Percentiles rank a stretch among this genome's conserved stretches.
Evolutionary conservation across 139 green algal genomes (phyloP).

Genomic region (Coccomyxa sp.): DNA sequence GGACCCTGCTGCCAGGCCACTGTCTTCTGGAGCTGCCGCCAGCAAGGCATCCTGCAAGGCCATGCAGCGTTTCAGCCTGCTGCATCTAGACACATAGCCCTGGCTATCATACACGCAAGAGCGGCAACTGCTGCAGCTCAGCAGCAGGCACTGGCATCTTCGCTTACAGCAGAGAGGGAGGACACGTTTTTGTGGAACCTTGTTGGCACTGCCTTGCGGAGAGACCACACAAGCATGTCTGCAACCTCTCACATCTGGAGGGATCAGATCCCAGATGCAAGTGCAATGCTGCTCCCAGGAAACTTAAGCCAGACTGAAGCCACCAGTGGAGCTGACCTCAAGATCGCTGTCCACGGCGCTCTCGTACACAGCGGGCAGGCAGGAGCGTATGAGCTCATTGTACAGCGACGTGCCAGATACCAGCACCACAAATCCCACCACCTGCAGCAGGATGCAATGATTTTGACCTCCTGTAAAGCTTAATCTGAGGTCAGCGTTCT

Average conservation of each 20-base stretch:
- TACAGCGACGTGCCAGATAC: slow-evolving; percentile 69
- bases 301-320: neutral
- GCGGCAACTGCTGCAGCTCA: neutral
- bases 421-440: slow-evolving; percentile 77
- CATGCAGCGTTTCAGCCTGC: neutral
- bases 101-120: neutral
- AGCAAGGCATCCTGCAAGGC: slow-evolving; percentile 8
- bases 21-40: neutral
- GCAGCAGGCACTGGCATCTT: neutral
- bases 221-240: no score
- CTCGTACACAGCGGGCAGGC: slow-evolving; percentile 31
- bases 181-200: no score
- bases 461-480: no score
- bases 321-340: neutral
- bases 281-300: no score
- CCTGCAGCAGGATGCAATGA: no score
- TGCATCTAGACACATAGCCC: no score
- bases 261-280: no score
- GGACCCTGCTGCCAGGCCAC: neutral
- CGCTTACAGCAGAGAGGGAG: neutral
- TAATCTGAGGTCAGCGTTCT: no score
- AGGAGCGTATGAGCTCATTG: slow-evolving; percentile 74
- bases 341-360: neutral
- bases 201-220: no score
- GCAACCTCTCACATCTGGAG: no score